Percentiles rank a stretch among this genome's conserved stretches.
Conservation (phyloP, 257 asterid species). For the Anisodus tanguticus region DNA sequence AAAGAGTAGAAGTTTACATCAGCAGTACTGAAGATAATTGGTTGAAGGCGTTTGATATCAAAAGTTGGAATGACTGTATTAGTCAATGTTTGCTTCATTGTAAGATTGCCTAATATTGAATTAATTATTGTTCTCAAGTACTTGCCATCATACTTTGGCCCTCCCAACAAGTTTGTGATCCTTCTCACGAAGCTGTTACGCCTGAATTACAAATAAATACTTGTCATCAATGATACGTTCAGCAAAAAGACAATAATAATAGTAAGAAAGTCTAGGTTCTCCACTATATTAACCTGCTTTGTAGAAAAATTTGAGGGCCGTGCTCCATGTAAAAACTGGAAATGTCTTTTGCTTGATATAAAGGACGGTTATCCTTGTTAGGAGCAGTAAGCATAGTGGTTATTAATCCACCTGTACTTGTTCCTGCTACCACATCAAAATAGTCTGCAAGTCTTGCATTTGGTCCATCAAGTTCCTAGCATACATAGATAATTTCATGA, state of each 20-base stretch:
- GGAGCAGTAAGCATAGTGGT: slow-evolving; percentile 76
- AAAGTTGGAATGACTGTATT: slow-evolving; percentile 54
- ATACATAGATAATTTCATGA: neutral
- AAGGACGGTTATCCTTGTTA: slow-evolving; percentile 54
- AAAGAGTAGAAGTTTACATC: slow-evolving; percentile 45
- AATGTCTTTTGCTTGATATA: slow-evolving; percentile 60
- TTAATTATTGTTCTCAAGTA: slow-evolving; percentile 43
- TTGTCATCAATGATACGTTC: neutral
- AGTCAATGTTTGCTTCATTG: slow-evolving; percentile 48
- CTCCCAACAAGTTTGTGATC: slow-evolving; percentile 51
- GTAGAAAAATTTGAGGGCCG: slow-evolving; percentile 61
- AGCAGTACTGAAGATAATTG: slow-evolving; percentile 46
- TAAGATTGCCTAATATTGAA: slow-evolving; percentile 45
- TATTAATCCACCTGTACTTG: slow-evolving; percentile 77
- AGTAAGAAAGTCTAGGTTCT: neutral
- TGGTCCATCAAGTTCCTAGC: slow-evolving; percentile 70
- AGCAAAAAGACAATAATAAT: neutral
- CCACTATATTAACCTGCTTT: slow-evolving; percentile 35
- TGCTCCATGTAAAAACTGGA: slow-evolving; percentile 64
- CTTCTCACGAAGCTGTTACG: slow-evolving; percentile 42
- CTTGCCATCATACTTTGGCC: slow-evolving; percentile 65
- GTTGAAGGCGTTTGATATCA: slow-evolving; percentile 58
- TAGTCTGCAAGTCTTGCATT: slow-evolving; percentile 76
- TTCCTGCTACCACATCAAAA: slow-evolving; percentile 76
- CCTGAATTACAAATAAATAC: slow-evolving; percentile 33